Conservation (phyloP, 2,329 filamentous ascomycete genomes). For the Chrysoporthe austroafricana region DNA sequence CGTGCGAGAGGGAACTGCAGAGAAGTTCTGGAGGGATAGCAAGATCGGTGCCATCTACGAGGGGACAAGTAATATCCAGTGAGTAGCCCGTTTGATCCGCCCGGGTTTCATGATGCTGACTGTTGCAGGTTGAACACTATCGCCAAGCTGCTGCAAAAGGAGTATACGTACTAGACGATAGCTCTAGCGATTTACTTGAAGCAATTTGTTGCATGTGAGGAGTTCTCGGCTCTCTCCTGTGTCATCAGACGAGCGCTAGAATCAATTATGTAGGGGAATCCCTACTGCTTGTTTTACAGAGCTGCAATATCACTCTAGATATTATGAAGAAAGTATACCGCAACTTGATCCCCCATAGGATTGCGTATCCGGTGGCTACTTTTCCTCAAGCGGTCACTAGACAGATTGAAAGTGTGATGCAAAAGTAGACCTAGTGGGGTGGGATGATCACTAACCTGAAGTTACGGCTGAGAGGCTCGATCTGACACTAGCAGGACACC, state of each 20-base stretch:
- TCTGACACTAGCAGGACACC: too few species aligned
- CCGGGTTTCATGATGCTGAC: conserved; percentile 33
- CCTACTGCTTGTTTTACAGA: not conserved
- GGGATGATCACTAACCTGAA: too few species aligned
- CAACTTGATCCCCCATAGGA: not conserved
- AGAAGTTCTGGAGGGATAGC: conserved; percentile 97
- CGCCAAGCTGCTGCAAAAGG: conserved; percentile 65
- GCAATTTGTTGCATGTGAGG: not conserved
- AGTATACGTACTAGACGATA: conserved; percentile 52
- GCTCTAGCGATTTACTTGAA: not conserved
- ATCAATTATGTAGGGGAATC: not conserved
- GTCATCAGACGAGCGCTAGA: not conserved
- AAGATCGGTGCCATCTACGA: conserved; percentile 99
- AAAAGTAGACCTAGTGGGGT: too few species aligned
- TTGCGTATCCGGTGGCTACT: not conserved
- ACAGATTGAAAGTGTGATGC: too few species aligned
- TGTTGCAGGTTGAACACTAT: conserved; percentile 61
- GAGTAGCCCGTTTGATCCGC: conserved; percentile 37
- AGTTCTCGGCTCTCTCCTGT: not conserved
- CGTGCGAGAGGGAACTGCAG: conserved; percentile 90
- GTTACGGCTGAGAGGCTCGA: too few species aligned
- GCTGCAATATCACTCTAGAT: not conserved
- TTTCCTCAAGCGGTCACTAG: too few species aligned
- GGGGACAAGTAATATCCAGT: conserved; percentile 81
- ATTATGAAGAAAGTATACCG: not conserved